These are phyloP conservation scores for Themeda triandra DNA, from an alignment of 176 grass and related monocot species.

Conservation along the genomic window DNA sequence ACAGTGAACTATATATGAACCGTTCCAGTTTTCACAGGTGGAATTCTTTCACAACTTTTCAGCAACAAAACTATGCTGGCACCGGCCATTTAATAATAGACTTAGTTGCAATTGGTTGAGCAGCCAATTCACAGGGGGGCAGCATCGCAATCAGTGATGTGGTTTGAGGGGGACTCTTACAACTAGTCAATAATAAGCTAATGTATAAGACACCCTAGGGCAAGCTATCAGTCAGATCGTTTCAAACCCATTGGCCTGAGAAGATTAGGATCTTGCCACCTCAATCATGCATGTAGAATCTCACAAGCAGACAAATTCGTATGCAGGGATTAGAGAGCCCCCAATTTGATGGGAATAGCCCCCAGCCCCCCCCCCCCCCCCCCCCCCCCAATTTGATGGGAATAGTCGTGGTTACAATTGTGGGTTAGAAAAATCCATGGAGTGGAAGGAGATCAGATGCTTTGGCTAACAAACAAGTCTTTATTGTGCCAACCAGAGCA, in stretches of 20 bases:
- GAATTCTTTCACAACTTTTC: not conserved
- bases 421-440: conserved; percentile 10
- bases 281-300: conserved; percentile 29
- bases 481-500: conserved; percentile 29
- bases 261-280: conserved; percentile 22
- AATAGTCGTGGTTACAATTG: conserved; percentile 5
- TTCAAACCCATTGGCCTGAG: not conserved
- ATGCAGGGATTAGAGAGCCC: not conserved
- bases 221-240: conserved; percentile 36
- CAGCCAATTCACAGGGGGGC: conserved; percentile 28
- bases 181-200: not conserved
- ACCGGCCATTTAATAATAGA: not conserved
- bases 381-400: not conserved
- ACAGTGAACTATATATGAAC: not conserved
- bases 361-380: too few species aligned
- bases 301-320: conserved; percentile 8
- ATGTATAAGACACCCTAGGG: not conserved
- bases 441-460: conserved; percentile 22
- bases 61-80: not conserved
- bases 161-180: conserved; percentile 26
- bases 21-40: not conserved
- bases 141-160: conserved; percentile 38
- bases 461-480: conserved; percentile 23
- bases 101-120: conserved; percentile 8
- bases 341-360: not conserved